Conservation (phyloP, 1,139 yeast genomes). For the Pichia sp. region DNA sequence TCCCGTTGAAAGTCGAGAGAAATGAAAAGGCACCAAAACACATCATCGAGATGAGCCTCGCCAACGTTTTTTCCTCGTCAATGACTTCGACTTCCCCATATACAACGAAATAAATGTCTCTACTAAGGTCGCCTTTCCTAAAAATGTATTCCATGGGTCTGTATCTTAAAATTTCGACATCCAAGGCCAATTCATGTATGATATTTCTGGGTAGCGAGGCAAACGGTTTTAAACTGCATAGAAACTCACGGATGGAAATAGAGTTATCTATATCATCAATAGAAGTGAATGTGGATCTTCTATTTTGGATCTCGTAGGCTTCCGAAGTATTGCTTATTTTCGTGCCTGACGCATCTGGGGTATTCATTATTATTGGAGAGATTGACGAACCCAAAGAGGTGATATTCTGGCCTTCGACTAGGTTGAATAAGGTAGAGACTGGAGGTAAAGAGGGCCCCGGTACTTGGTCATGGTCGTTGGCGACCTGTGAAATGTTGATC, state of each 20-base stretch:
- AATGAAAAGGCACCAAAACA: slow-evolving; percentile 79
- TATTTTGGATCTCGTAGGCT: not conserved
- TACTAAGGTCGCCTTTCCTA: slow-evolving; percentile 53
- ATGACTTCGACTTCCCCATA: slow-evolving; percentile 69
- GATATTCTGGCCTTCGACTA: not conserved
- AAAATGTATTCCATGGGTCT: slow-evolving; percentile 58
- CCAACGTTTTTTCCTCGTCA: slow-evolving; percentile 44
- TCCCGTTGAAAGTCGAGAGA: slow-evolving; percentile 40
- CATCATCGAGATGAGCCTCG: slow-evolving; percentile 56
- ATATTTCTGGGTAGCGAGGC: slow-evolving; percentile 51
- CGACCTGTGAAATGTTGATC: slow-evolving; percentile 21
- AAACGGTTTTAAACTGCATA: slow-evolving; percentile 56
- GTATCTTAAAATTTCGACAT: slow-evolving; percentile 51
- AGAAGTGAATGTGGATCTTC: slow-evolving; percentile 8
- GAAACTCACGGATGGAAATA: slow-evolving; percentile 48
- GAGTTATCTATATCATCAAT: slow-evolving; percentile 45
- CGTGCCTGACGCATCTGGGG: not conserved
- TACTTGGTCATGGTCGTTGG: slow-evolving; percentile 27
- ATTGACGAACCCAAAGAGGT: not conserved
- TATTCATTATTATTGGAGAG: not conserved
- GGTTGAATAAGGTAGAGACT: slow-evolving; percentile 7
- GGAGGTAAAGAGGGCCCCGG: slow-evolving; percentile 35
- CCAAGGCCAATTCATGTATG: slow-evolving; percentile 58
- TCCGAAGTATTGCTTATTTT: not conserved
- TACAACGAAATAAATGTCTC: slow-evolving; percentile 62